phyloP scores from a whole-genome alignment of 306 rosid species.

The Cicer arietinum region DNA sequence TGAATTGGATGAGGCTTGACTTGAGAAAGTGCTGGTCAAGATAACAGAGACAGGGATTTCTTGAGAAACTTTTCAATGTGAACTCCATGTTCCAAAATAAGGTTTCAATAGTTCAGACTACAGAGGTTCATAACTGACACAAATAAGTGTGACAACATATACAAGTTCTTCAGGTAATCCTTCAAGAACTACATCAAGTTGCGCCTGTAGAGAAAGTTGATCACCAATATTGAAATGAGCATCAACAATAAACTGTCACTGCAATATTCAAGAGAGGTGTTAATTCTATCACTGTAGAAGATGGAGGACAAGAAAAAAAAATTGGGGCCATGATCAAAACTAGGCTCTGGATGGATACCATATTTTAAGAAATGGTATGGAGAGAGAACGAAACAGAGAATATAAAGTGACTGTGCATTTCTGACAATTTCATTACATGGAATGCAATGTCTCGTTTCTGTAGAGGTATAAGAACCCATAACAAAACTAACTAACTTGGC shows the following conservation, averaged over 20 bases:
- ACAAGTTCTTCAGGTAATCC: neutral
- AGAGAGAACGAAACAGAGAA: neutral
- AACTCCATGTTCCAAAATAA: neutral
- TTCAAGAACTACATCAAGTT: neutral
- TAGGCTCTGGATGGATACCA: neutral
- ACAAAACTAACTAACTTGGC: neutral
- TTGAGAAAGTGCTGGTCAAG: neutral
- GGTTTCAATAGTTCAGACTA: neutral
- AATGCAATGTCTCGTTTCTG: neutral
- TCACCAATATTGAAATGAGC: neutral
- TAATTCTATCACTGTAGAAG: neutral
- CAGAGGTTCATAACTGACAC: neutral
- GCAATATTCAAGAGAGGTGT: neutral
- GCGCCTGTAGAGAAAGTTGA: neutral
- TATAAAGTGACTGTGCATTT: neutral
- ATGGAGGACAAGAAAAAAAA: neutral
- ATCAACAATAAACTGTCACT: neutral
- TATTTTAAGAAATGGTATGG: neutral
- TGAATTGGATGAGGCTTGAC: neutral
- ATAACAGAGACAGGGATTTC: neutral
- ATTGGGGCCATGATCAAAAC: neutral
- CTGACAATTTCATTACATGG: neutral
- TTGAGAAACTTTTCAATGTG: neutral
- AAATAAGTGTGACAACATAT: neutral
- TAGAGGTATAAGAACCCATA: neutral